Evolutionary conservation across 306 rosid species (phyloP), one percentile per base, ranked within the genome.

Genomic region (Mimosa bimucronata): DNA sequence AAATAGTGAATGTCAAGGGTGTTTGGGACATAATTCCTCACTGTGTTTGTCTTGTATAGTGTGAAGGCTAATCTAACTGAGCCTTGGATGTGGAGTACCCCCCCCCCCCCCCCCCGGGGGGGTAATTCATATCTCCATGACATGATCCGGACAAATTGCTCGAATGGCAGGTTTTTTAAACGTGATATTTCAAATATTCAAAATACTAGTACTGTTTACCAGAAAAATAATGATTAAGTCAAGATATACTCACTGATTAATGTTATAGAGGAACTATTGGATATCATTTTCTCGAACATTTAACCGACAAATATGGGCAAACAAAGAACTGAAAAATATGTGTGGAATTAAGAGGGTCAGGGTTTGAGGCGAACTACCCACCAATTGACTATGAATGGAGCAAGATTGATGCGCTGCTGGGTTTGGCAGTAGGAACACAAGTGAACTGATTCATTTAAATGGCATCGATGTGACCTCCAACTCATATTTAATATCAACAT

Each of bases 321-420:
- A 45, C 10, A 45, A 14, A 45, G 19, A 45, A 4, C 52, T 13
- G 52, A 13, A 18, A 46, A 46, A 15, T 15, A 15, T 46, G 6
- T 46, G 15, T 50, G 23, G 57, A 50, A 15, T 16, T 13, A 52
- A 52, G 8, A 52, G 23, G 4, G 61, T 21, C 13, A 4, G 46
- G 4, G 18, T 9, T 3, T 34, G 44, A 2, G 11, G 71, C 15
- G 55, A 77, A 18, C 88, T 11, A 42, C 66, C 66, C 3, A 15
- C n/a, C n/a, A 70, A 71, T 13, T 53, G 75, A 53, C 21, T 62
- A 42, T 14, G 76, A 78, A 79, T 29, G 31, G 5, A 1, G 38
- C 29, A 25, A 58, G 71, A 65, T 41, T 15, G 30, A 74, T 37
- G 70, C 45, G 83, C 14, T 78, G 40, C 77, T 76, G 21, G 52